Conservation (phyloP, 2,329 filamentous ascomycete genomes). For the Pseudopyricularia cyperi region DNA sequence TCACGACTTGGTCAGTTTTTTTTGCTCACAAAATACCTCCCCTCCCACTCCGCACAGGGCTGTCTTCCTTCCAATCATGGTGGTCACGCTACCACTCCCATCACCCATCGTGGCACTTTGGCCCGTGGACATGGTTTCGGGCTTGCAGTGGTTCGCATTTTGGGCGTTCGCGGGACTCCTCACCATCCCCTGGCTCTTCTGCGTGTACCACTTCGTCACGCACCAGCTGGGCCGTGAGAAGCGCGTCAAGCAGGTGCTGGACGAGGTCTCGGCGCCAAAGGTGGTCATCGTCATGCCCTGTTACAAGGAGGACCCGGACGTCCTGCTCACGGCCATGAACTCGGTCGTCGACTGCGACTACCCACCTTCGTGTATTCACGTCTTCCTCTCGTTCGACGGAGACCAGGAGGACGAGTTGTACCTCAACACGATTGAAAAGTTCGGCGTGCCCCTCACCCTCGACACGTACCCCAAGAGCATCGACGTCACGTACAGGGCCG, state of each 20-base stretch:
- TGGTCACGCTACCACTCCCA: constrained; percentile 81
- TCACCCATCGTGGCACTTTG: constrained; percentile 58
- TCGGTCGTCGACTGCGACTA: constrained; percentile 93
- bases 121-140: constrained; percentile 51
- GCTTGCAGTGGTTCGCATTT: constrained; percentile 91
- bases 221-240: constrained; percentile 72
- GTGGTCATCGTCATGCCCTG: constrained; percentile 95
- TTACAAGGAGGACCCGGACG: constrained; percentile 79
- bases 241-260: constrained; percentile 70
- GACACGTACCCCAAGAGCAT: constrained; percentile 79
- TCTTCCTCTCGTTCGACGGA: constrained; percentile 92
- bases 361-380: constrained; percentile 79
- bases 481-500: constrained; percentile 71
- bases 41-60: constrained; percentile 33
- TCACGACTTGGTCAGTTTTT: background rate
- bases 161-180: constrained; percentile 81
- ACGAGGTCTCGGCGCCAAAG: constrained; percentile 79
- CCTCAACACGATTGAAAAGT: constrained; percentile 68
- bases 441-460: constrained; percentile 68
- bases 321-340: constrained; percentile 75
- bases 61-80: constrained; percentile 86
- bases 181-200: constrained; percentile 83
- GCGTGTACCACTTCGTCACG: constrained; percentile 81
- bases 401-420: constrained; percentile 82
- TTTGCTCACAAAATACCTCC: background rate